Evolutionary conservation across 768 basidiomycete species (phyloP).

Genomic region (Boletus vermiculosoides): DNA sequence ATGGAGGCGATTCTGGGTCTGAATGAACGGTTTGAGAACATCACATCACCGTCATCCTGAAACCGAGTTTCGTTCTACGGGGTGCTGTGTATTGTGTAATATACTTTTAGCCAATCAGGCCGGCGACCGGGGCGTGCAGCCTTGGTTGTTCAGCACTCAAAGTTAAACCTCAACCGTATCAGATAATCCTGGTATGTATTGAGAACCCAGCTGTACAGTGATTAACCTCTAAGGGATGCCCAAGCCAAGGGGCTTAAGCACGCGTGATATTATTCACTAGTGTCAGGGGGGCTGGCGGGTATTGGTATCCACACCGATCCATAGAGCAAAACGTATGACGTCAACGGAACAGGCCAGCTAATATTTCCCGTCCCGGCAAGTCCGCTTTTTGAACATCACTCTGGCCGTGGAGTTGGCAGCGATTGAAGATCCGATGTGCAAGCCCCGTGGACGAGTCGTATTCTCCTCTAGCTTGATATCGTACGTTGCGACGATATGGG

Average conservation of each 20-base stretch:
- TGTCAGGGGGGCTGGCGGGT: no score
- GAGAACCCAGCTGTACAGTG: no score
- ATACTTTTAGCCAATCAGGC: background rate
- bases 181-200: background rate
- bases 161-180: background rate
- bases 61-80: background rate
- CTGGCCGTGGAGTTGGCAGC: background rate
- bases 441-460: background rate
- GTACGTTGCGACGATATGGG: slow-evolving; percentile 37
- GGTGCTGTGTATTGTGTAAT: background rate
- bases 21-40: background rate
- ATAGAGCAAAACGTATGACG: background rate
- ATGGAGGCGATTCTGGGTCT: background rate
- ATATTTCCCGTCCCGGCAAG: background rate
- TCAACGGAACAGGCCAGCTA: background rate
- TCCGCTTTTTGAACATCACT: slow-evolving; percentile 11
- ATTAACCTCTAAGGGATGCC: no score
- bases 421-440: background rate
- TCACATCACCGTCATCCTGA: background rate
- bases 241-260: background rate
- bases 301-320: no score
- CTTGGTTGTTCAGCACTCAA: background rate
- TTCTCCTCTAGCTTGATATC: slow-evolving; percentile 10
- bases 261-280: background rate
- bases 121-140: background rate